Evolutionary conservation across 148 eudicot genomes (phyloP), one percentile per base, ranked within the genome.

Genomic region (Dysphania ambrosioides): DNA sequence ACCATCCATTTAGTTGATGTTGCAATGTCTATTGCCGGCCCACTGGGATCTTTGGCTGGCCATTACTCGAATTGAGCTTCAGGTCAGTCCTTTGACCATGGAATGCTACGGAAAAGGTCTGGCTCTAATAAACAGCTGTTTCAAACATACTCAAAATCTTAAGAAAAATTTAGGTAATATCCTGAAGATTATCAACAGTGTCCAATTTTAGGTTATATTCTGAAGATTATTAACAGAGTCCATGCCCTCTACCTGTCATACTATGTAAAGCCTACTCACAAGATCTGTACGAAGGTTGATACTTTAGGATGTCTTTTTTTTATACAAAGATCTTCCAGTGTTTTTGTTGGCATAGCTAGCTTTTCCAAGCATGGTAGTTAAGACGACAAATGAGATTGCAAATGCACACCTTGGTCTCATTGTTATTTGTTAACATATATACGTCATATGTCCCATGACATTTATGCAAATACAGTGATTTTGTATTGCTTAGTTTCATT

Each of bases 71-170:
- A 73, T 34, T 76, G 15, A 24, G 74, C 66, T 31, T 57, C 40
- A 1, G 96, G 79, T 70, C 74, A 77, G 67, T 87, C 79, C 31
- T 81, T 86, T 53, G 77, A 76, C 93, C 96, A 94, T 68, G 97
- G 88, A 81, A 90, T 86, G 9, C 98, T 96, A 1, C 87, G 85
- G 75, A 94, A 94, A 38, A 91, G 79, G 75, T 94, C 98, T 5
- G 98, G 98, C 66, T 91, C 91, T 23, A 94, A 86, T 61, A 94
- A 97, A 80, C 98, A 91, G 85, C 85, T 78, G 53, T 70, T 68
- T 60, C 60, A 73, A 38, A 58, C 21, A 36, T 12, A 41, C 10
- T 40, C 18, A 32, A 31, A 71, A 30, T 55, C 24, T 18, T 60
- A 51, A 3, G 7, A 35, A 11, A 35, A 36, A 2, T n/a, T 40